Evolutionary conservation across 495 filamentous ascomycete species (phyloP).

Genomic region (Penicillium bovifimosum): DNA sequence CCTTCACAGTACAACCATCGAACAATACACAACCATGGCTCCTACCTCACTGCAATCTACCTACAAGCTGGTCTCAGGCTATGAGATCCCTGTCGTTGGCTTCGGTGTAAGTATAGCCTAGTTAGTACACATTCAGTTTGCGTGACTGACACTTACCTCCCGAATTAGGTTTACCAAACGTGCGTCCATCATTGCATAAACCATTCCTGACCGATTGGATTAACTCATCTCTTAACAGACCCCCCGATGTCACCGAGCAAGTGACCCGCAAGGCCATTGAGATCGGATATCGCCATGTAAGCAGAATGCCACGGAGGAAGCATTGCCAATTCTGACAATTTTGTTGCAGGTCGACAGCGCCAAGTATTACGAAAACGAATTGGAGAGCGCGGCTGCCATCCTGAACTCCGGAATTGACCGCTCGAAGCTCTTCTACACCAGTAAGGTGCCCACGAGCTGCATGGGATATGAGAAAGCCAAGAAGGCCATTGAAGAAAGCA

Average conservation of each 20-base stretch:
- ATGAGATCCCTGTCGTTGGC: conserved; percentile 69
- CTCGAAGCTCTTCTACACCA: conserved; percentile 52
- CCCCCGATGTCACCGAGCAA: conserved; percentile 49
- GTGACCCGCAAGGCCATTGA: conserved; percentile 59
- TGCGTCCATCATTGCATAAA: conserved; percentile 26
- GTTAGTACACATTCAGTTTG: not conserved
- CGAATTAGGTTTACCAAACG: conserved; percentile 66
- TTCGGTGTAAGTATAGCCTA: conserved; percentile 54
- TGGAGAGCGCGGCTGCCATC: conserved; percentile 44
- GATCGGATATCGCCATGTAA: conserved; percentile 66
- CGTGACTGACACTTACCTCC: conserved; percentile 3
- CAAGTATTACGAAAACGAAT: conserved; percentile 50
- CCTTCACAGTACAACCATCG: not conserved
- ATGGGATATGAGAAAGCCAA: conserved; percentile 50
- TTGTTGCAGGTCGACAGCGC: conserved; percentile 47
- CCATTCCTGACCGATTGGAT: not conserved
- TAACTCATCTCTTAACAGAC: conserved; percentile 29
- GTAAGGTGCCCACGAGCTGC: conserved; percentile 42
- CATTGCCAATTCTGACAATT: not conserved
- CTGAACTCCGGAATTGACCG: conserved; percentile 41
- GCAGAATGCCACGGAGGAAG: conserved; percentile 5
- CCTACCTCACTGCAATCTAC: conserved; percentile 56
- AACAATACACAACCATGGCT: conserved; percentile 43
- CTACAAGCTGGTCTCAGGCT: conserved; percentile 66
- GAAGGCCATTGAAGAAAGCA: conserved; percentile 42